Evolutionary conservation across 2,329 filamentous ascomycete genomes (phyloP), one percentile per base, ranked within the genome.

Genomic region (Talaromyces atroroseus): DNA sequence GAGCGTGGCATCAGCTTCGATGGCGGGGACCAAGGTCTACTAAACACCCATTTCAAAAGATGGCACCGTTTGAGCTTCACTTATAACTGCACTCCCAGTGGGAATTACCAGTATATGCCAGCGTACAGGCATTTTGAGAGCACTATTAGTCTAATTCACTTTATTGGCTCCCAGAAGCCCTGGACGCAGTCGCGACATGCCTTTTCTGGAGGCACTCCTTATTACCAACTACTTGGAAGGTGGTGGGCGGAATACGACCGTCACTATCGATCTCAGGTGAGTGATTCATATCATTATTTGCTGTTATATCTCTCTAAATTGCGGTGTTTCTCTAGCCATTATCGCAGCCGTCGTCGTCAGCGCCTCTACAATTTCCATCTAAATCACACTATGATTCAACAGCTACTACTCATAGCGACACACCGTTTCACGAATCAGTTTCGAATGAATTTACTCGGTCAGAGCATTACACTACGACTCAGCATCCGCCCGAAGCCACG

Each of bases 161-260:
- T 96, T 73, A 97, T 99, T 66, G 94, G 94, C 44, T 75, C 85
- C 58, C 82, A 89, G 56, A 99, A 99, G 76, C 94, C 94, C 0
- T 99, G 94, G 94, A 81, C 81, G 21, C 75, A 83, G 58, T 85
- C 71, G n/a, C 67, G 73, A 47, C 51, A 58, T 26, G 56, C 47
- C 24, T 68, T 73, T 58, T 56, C 65, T 16, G 45, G 65, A 44
- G 69, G 72, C n/a, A 68, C 70, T 14, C 72, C 73, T 0, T 95
- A 92, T 69, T 86, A 89, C 67, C 88, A 96, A 73, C 86, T 97
- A 77, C 76, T 91, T 44, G 87, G 85, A 58, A 83, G 85, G 66
- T 99, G 94, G 94, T 99, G 92, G 92, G 84, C 90, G 46, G 88
- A 95, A 44, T 95, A 95, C 69, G 92, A 97, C 73, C 81, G 83